Evolutionary conservation across 192 early-diverging fungal species (phyloP), one percentile per base, ranked within the genome.

Genomic region (Coemansia sp.): DNA sequence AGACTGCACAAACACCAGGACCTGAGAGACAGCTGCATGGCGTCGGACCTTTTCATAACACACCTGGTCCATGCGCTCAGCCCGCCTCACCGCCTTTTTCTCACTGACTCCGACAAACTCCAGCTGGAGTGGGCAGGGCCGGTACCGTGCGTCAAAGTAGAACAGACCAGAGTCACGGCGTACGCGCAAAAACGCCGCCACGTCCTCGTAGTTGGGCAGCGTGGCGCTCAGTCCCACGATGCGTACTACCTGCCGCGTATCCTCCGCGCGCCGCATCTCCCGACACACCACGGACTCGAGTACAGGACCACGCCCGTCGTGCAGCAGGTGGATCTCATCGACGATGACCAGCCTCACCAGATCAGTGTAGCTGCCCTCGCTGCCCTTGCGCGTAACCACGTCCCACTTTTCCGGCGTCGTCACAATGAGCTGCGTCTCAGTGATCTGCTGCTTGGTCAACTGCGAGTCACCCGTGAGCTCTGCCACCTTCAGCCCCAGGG

Each of bases 331-430:
- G 65, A 99, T 94, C 80, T 99, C 97, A 77, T 99, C 97, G 73
- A 99, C 92, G 64, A 99, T 97, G 16, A 99, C 80, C 15, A 98
- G 85, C 22, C 93, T 87, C 10, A 98, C 96, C 11, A 96, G 83
- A 62, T 92, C 90, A 36, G 94, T 95, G 84, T 97, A 96, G 64
- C 91, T 93, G 64, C 90, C 87, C 78, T 93, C 97, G 7, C 95
- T 94, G 29, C 93, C 95, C 79, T 97, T 97, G 68, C 97, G 92
- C 40, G 97, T 99, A 38, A 96, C 93, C 33, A 99, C 93, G 79
- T 99, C 97, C 97, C 97, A 99, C 75, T 99, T 99, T 78, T 99
- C 97, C 10, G 97, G 97, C 4, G 97, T 99, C 2, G 97, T 98
- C 36, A 99, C 91, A 75, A 99, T 98, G 73, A 99, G 90, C 66